Conservation (phyloP, 2,329 filamentous ascomycete species). For the Alternaria sp. region DNA sequence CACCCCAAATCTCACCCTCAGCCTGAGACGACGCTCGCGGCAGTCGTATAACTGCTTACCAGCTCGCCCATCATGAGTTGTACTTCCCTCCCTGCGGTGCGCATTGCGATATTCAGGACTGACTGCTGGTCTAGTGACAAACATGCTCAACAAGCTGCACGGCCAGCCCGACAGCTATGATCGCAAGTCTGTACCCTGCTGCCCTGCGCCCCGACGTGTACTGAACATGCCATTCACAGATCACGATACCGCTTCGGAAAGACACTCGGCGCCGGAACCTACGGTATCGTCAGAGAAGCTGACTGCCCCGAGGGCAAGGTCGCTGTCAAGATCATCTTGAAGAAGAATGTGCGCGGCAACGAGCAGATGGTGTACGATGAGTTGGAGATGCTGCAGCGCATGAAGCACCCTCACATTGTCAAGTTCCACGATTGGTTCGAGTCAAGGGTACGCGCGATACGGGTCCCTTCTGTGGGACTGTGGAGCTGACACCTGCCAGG, state of each 20-base stretch:
- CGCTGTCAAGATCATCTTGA: constrained; percentile 97
- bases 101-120: constrained; percentile 15
- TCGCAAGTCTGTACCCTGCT: constrained; percentile 74
- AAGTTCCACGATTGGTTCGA: constrained; percentile 99
- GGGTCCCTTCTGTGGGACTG: neutral
- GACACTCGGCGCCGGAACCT: constrained; percentile 94
- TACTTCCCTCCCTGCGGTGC: constrained; percentile 19
- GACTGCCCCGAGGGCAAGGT: constrained; percentile 85
- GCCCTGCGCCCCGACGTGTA: constrained; percentile 23
- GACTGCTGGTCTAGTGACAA: constrained; percentile 66
- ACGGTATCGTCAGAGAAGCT: constrained; percentile 96
- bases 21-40: constrained; percentile 36
- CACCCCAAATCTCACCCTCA: constrained; percentile 36
- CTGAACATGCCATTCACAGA: constrained; percentile 57
- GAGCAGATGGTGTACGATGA: constrained; percentile 99
- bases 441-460: constrained; percentile 72
- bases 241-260: constrained; percentile 89
- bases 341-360: constrained; percentile 98
- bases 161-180: constrained; percentile 98
- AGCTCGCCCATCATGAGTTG: constrained; percentile 45
- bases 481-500: constrained; percentile 60
- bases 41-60: constrained; percentile 33
- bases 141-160: constrained; percentile 94
- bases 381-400: constrained; percentile 86
- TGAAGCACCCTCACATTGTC: constrained; percentile 95